These are phyloP conservation scores for Daldinia grandis DNA, from an alignment of 495 filamentous ascomycete species.

Conservation along the genomic window DNA sequence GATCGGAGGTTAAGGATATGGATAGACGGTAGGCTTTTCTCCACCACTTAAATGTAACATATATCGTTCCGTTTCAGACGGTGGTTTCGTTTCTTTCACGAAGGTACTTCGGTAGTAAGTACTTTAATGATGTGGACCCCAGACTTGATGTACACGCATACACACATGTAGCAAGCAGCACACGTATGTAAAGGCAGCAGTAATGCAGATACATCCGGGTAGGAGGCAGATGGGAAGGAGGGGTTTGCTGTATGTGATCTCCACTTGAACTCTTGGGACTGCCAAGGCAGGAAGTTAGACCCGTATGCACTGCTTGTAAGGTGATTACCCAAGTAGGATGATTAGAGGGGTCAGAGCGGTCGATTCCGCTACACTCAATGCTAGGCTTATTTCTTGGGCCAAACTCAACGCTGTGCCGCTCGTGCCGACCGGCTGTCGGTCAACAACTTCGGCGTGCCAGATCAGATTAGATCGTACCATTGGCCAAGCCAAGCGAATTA, in stretches of 20 bases:
- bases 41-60: background rate
- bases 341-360: slow-evolving; percentile 13
- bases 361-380: slow-evolving; percentile 19
- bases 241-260: slow-evolving; percentile 34
- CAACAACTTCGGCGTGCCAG: slow-evolving; percentile 24
- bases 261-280: slow-evolving; percentile 34
- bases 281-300: slow-evolving; percentile 33
- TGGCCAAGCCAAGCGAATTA: slow-evolving; percentile 10
- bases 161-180: background rate
- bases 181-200: background rate
- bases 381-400: background rate
- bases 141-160: background rate
- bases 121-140: background rate
- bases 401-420: slow-evolving; percentile 9
- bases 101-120: slow-evolving; percentile 2
- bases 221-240: slow-evolving; percentile 27
- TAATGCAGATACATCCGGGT: slow-evolving; percentile 4
- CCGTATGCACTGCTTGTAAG: slow-evolving; percentile 28
- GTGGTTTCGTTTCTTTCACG: slow-evolving; percentile 16
- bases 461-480: slow-evolving; percentile 41
- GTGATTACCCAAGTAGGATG: slow-evolving; percentile 14
- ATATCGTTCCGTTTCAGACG: slow-evolving; percentile 5
- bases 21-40: slow-evolving; percentile 1
- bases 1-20: slow-evolving; percentile 20
- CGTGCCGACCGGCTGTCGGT: slow-evolving; percentile 27